A percentile compares a stretch with the other conserved stretches of the same genome.
phyloP scores from a whole-genome alignment of 2,329 filamentous ascomycete species.

The Decorospora gaudefroyi region DNA sequence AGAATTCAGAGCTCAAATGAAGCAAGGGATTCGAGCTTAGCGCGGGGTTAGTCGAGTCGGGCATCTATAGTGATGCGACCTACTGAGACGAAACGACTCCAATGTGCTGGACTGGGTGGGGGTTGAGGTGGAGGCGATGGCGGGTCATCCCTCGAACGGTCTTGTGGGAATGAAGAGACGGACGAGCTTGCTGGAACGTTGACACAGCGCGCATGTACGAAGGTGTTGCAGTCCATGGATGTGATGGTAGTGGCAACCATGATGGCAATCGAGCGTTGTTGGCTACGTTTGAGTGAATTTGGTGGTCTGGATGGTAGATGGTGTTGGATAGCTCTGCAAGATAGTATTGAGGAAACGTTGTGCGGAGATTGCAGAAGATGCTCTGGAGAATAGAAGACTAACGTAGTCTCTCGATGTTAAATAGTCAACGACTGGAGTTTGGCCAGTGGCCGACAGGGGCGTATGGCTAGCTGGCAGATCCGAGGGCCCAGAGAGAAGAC shows the following conservation, averaged over 20 bases:
- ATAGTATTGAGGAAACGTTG: background rate
- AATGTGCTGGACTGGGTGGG: constrained; percentile 46
- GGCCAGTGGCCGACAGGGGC: constrained; percentile 26
- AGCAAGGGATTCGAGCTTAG: constrained; percentile 29
- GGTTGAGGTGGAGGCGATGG: constrained; percentile 49
- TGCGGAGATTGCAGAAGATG: constrained; percentile 1
- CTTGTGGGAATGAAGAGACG: constrained; percentile 14
- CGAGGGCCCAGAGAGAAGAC: constrained; percentile 26
- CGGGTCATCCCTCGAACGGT: constrained; percentile 45
- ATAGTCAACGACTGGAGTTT: constrained; percentile 27
- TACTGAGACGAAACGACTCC: constrained; percentile 30
- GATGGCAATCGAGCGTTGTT: background rate
- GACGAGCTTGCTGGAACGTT: constrained; percentile 1
- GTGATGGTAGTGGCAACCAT: constrained; percentile 6
- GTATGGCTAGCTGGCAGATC: constrained; percentile 33
- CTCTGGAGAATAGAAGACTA: constrained; percentile 19
- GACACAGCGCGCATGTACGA: background rate
- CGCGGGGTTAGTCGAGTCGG: constrained; percentile 17
- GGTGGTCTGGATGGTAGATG: no score
- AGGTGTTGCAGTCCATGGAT: background rate
- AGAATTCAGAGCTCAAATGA: constrained; percentile 21
- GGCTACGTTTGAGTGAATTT: no score
- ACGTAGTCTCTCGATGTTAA: constrained; percentile 34
- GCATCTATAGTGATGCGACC: constrained; percentile 13
- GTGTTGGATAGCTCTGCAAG: no score